These are phyloP conservation scores for Plasmodium knowlesi DNA, from an alignment of 169 alveolate genomes.

Conservation along the genomic window DNA sequence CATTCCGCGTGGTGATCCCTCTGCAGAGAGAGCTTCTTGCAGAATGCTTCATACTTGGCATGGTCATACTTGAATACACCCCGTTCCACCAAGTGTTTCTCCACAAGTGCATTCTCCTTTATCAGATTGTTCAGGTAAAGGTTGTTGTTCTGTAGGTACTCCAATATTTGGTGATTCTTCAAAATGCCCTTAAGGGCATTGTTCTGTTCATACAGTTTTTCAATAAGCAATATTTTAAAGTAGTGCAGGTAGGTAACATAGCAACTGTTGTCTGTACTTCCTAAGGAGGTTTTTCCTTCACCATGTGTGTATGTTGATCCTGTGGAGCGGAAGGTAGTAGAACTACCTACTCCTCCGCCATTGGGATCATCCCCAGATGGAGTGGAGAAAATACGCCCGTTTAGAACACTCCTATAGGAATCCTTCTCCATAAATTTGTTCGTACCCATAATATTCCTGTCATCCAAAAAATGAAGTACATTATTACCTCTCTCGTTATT, in stretches of 20 bases:
- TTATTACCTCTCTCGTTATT: not conserved
- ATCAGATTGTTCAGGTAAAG: slow-evolving; percentile 32
- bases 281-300: not conserved
- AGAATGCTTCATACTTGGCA: not conserved
- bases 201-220: slow-evolving; percentile 52
- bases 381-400: not conserved
- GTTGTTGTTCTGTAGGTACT: slow-evolving; percentile 19
- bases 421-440: not conserved
- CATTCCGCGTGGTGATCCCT: slow-evolving; percentile 13
- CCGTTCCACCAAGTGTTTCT: slow-evolving; percentile 26
- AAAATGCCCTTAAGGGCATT: slow-evolving; percentile 33
- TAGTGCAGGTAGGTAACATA: slow-evolving; percentile 14
- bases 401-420: not conserved
- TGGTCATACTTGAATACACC: slow-evolving; percentile 8
- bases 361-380: not conserved
- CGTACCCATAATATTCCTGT: not conserved
- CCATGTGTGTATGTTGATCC: not conserved
- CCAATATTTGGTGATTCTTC: slow-evolving; percentile 30
- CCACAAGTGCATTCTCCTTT: slow-evolving; percentile 49
- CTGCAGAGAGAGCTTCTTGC: not conserved
- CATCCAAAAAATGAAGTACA: not conserved
- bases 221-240: slow-evolving; percentile 42
- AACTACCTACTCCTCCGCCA: not conserved
- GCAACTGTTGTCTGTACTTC: not conserved
- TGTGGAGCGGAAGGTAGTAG: not conserved